phyloP scores from a whole-genome alignment of 805 yeast genomes.

The Tanozyma kutaoensis region DNA sequence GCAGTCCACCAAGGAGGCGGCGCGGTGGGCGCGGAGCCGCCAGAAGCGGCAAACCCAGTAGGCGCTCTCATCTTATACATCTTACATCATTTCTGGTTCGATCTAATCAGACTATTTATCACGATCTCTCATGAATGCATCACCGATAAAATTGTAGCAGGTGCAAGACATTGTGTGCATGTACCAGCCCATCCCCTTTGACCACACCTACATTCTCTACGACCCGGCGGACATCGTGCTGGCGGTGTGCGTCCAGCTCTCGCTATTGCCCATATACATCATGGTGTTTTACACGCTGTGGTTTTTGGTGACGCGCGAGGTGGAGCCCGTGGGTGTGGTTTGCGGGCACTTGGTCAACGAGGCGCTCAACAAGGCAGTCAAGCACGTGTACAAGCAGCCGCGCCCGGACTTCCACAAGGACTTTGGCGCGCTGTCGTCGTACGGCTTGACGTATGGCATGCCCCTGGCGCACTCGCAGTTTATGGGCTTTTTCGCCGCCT shows the following conservation, averaged over 20 bases:
- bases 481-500: conserved; percentile 73
- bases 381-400: conserved; percentile 50
- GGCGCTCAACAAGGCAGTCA: conserved; percentile 52
- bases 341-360: conserved; percentile 81
- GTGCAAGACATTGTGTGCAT: conserved; percentile 3
- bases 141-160: no score
- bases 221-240: conserved; percentile 54
- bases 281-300: conserved; percentile 73
- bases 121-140: no score
- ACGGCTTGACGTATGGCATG: conserved; percentile 74
- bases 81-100: no score
- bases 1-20: conserved; percentile 73
- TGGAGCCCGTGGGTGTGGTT: conserved; percentile 73
- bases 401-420: conserved; percentile 51
- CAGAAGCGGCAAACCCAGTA: conserved; percentile 30
- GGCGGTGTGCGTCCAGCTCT: conserved; percentile 49
- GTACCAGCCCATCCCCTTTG: conserved; percentile 46
- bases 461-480: conserved; percentile 96
- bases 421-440: conserved; percentile 26
- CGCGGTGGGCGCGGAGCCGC: conserved; percentile 94
- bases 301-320: conserved; percentile 71
- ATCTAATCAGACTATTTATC: no score
- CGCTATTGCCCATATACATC: conserved; percentile 69
- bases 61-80: no score
- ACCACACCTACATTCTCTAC: conserved; percentile 75